phyloP scores from a whole-genome alignment of 768 basidiomycete species.

The Rhizopogon salebrosus region DNA sequence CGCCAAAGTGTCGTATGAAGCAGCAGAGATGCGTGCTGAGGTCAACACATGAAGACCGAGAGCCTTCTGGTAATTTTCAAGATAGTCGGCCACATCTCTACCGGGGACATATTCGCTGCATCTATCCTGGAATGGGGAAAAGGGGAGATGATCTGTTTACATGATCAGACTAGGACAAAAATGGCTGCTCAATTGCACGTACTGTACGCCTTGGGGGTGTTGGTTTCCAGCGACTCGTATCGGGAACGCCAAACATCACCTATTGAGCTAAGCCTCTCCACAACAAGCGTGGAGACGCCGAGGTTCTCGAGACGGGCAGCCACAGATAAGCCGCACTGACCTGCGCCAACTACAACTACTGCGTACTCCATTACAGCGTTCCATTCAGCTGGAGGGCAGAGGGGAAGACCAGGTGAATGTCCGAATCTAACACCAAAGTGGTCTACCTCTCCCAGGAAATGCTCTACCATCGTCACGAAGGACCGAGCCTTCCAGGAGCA shows the following conservation, averaged over 20 bases:
- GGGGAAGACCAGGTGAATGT: not conserved
- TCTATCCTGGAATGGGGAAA: conserved; percentile 1
- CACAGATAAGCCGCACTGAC: conserved; percentile 18
- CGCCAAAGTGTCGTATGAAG: not conserved
- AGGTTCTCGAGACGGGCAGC: conserved; percentile 34
- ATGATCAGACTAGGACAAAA: not conserved
- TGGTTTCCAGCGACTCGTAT: conserved; percentile 47
- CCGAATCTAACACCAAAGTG: not conserved
- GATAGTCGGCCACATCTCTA: conserved; percentile 7
- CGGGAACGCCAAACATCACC: conserved; percentile 66
- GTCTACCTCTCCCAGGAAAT: not conserved
- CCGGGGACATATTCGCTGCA: not conserved
- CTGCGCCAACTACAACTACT: conserved; percentile 48
- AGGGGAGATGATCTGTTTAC: conserved; percentile 3
- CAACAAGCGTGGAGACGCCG: conserved; percentile 43
- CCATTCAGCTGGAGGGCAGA: conserved; percentile 5
- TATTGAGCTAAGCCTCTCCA: conserved; percentile 57
- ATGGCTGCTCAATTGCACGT: not conserved
- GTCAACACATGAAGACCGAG: conserved; percentile 7
- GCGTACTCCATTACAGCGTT: conserved; percentile 7
- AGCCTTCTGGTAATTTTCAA: conserved; percentile 5
- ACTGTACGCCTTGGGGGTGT: conserved; percentile 8
- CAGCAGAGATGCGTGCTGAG: not conserved
- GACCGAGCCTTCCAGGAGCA: conserved; percentile 5
- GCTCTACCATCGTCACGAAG: conserved; percentile 4